These are phyloP conservation scores for Basidiobolus heterosporus DNA, from an alignment of 371 early-diverging fungal genomes.

Conservation along the genomic window DNA sequence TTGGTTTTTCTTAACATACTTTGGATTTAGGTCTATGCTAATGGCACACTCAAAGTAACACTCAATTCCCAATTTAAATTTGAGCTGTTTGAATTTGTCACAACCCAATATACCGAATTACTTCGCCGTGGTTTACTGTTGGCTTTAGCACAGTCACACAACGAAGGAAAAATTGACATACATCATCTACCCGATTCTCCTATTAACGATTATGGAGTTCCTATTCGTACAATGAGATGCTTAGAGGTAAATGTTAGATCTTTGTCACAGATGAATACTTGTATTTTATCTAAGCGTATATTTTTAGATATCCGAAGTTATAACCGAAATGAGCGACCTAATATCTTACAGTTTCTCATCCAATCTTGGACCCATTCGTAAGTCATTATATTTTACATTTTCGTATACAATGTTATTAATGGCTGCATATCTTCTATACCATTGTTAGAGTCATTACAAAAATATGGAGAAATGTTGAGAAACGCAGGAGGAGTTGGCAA, in stretches of 20 bases:
- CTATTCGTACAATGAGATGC: constrained; percentile 1
- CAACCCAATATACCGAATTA: constrained; percentile 2
- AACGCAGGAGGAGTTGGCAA: too few species aligned
- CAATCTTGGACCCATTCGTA: constrained; percentile 2
- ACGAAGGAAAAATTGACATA: background rate
- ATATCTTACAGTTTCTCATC: background rate
- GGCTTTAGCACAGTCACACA: background rate
- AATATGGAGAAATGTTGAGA: too few species aligned
- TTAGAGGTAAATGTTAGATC: constrained; percentile 1
- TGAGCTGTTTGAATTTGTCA: constrained; percentile 5
- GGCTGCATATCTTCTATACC: too few species aligned
- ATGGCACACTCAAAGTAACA: constrained; percentile 2
- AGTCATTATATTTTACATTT: background rate
- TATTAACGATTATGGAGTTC: constrained; percentile 1
- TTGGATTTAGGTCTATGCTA: constrained; percentile 1
- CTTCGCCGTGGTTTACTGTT: background rate
- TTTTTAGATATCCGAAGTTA: constrained; percentile 1
- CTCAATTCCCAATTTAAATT: constrained; percentile 1
- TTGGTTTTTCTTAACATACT: background rate
- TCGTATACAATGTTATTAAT: background rate
- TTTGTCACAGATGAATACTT: background rate
- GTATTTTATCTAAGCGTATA: background rate
- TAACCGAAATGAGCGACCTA: background rate
- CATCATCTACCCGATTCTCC: background rate
- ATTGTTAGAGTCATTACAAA: too few species aligned